phyloP scores from a whole-genome alignment of 768 basidiomycete species.

The Collybia sp. region DNA sequence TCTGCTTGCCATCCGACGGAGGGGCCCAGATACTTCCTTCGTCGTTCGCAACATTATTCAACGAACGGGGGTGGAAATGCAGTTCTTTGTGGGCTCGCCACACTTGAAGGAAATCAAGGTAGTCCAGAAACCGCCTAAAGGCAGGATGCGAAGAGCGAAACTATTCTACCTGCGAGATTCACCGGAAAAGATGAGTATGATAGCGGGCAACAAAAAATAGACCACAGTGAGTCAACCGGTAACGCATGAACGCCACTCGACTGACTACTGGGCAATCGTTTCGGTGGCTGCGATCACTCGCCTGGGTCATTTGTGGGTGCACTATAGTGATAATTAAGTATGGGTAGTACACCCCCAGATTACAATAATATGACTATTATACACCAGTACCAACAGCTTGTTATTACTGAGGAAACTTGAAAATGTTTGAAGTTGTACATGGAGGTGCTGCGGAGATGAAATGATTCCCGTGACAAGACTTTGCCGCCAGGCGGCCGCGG shows the following conservation, averaged over 20 bases:
- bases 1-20: slow-evolving; percentile 74
- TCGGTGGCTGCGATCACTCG: too few relatives aligned
- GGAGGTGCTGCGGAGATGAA: slow-evolving; percentile 6
- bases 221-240: too few relatives aligned
- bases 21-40: slow-evolving; percentile 87
- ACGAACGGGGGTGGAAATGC: slow-evolving; percentile 90
- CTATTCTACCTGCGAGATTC: slow-evolving; percentile 79
- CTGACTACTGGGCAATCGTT: too few relatives aligned
- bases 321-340: too few relatives aligned
- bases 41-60: slow-evolving; percentile 86
- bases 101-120: slow-evolving; percentile 85
- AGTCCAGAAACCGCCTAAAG: slow-evolving; percentile 57
- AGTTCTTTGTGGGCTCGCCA: slow-evolving; percentile 83
- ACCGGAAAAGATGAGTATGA: slow-evolving; percentile 80
- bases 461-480: background rate
- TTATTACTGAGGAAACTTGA: too few relatives aligned
- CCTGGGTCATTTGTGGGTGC: too few relatives aligned
- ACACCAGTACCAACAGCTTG: too few relatives aligned
- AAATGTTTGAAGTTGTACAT: too few relatives aligned
- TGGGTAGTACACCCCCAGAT: too few relatives aligned
- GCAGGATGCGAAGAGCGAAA: slow-evolving; percentile 72
- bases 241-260: too few relatives aligned
- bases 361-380: too few relatives aligned
- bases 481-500: background rate
- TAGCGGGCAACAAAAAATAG: slow-evolving; percentile 43